A percentile compares a stretch with the other conserved stretches of the same genome.
Evolutionary conservation across 768 basidiomycete genomes (phyloP).

Genomic region (Kwoniella pini): DNA sequence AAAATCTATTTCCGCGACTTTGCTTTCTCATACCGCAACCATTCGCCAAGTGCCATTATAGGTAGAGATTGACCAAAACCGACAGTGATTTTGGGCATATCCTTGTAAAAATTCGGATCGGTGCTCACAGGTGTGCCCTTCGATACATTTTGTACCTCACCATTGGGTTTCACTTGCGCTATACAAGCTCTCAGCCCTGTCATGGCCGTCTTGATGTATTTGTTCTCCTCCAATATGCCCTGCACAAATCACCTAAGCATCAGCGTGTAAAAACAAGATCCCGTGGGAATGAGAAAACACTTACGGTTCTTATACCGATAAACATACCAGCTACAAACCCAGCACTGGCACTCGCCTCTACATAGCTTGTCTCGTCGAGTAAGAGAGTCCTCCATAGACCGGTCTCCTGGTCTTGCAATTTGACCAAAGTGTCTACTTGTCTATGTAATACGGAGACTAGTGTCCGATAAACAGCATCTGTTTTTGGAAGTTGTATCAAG

Average conservation of each 20-base stretch:
- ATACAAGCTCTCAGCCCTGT: conserved; percentile 49
- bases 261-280: background rate
- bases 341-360: conserved; percentile 56
- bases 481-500: conserved; percentile 51
- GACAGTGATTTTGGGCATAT: conserved; percentile 60
- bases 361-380: conserved; percentile 59
- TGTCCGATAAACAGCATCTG: conserved; percentile 58
- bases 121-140: conserved; percentile 62
- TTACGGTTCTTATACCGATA: conserved; percentile 31
- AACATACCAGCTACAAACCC: conserved; percentile 43
- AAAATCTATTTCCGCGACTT: background rate
- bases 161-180: conserved; percentile 58
- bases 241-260: background rate
- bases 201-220: conserved; percentile 21
- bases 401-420: conserved; percentile 57
- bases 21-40: conserved; percentile 28
- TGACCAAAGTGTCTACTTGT: conserved; percentile 61
- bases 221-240: conserved; percentile 16
- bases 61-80: conserved; percentile 63
- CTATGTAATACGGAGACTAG: conserved; percentile 57
- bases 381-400: conserved; percentile 64
- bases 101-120: conserved; percentile 59
- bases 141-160: conserved; percentile 59
- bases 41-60: conserved; percentile 36
- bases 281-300: background rate